Conservation (phyloP, 2,329 filamentous ascomycete species). For the Talaromyces amestolkiae region DNA sequence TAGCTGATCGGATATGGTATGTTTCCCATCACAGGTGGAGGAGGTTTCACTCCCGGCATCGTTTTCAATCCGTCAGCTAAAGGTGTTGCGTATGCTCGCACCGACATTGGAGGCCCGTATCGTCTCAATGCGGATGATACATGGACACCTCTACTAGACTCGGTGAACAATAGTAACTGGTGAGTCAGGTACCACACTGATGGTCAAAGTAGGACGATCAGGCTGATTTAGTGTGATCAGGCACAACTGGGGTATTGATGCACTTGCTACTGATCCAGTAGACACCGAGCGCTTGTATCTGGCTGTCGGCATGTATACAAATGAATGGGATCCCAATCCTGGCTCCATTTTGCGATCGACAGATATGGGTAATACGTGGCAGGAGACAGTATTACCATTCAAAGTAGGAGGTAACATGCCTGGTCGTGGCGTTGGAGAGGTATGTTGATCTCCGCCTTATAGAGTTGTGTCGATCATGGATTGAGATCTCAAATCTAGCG, state of each 20-base stretch:
- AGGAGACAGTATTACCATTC: constrained; percentile 52
- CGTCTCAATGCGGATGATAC: constrained; percentile 55
- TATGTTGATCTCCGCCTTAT: not conserved
- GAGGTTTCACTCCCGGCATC: constrained; percentile 57
- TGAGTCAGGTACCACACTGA: constrained; percentile 21
- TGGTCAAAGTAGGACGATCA: not conserved
- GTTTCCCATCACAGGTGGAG: constrained; percentile 44
- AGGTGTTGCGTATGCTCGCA: constrained; percentile 56
- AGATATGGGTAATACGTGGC: constrained; percentile 56
- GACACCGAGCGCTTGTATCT: constrained; percentile 54
- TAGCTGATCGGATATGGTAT: not conserved
- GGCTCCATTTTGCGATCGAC: constrained; percentile 56
- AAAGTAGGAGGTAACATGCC: constrained; percentile 64
- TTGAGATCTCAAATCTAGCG: constrained; percentile 28
- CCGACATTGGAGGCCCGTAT: constrained; percentile 59
- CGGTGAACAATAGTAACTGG: constrained; percentile 49
- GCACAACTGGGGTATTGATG: constrained; percentile 58
- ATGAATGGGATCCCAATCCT: constrained; percentile 57
- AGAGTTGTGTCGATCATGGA: no score
- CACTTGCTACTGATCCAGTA: constrained; percentile 52
- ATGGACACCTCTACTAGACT: constrained; percentile 56
- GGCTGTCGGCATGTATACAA: constrained; percentile 60
- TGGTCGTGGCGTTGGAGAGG: constrained; percentile 58
- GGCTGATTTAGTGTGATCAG: constrained; percentile 28
- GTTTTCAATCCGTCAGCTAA: constrained; percentile 51